Base-by-base conservation (phyloP, 2,329 filamentous ascomycete genomes). In the Tetracladium maxilliforme region DNA sequence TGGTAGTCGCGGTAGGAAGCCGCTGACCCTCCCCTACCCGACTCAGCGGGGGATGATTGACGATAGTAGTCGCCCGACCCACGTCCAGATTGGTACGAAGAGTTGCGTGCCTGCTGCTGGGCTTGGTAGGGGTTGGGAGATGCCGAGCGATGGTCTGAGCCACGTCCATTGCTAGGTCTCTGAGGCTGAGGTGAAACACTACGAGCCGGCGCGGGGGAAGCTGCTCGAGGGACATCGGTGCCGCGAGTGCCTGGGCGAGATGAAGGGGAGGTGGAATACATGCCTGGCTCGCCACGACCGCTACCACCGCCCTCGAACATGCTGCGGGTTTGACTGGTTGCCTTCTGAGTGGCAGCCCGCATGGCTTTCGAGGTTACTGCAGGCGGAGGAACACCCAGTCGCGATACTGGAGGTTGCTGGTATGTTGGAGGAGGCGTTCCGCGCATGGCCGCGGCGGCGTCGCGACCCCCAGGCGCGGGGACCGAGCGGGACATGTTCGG, bases 321-420 rank as follows among this genome's bases (percentile, higher is more conserved):
- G 41, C 66, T 83, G 21, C 82, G 70, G 4, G 81, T 82, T 48
- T 94, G 80, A 22, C 74, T 70, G 13, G 79, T 71, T 42, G 87
- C 94, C 49, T 84, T 84, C 40, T 92, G 78, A 1, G 84, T 90
- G 4, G 86, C 82, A 48, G 92, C 81, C 44, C 93, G 82, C 92
- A 98, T 98, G 23, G 90, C 82, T 34, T 78, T 81, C 4, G 83
- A 80, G 1, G 92, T 98, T 32, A 92, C 83, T 2, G 90, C 90
- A 3, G 87, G 84, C 30, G 87, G 77, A 3, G 90, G 92, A 9
- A 87, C 80, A 27, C 84, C 90, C 4, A 95, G 64, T 30, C 81
- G 68, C 44, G 79, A 81, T 22, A 83, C 65, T 24, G 75, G 69
- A 23, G 70, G 52, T 30, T 64, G 69, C 31, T 87, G 79, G 42